Evolutionary conservation across 2,329 filamentous ascomycete genomes (phyloP), one percentile per base, ranked within the genome.

Genomic region (Pleoardoris graminearum): DNA sequence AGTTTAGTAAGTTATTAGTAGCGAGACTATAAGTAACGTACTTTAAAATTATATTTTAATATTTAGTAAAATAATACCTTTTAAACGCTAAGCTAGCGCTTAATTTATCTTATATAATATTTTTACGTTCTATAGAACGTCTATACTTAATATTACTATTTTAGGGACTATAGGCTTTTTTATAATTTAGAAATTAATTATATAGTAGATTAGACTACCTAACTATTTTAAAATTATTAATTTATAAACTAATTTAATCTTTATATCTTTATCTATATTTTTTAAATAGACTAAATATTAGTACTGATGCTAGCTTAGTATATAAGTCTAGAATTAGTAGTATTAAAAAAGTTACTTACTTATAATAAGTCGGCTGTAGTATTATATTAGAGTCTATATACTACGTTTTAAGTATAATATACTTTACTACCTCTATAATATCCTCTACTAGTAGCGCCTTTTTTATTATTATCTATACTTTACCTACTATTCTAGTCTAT

Each of bases 61-160:
- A 39, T 56, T 53, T 43, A 54, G 52, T 32, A 53, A 55, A 54
- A 60, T 53, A 29, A 61, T 51, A 50, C 58, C 56, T 51, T 53
- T 56, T 41, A 51, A 53, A 30, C 35, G 43, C 48, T 46, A 42
- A 53, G 54, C 50, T 37, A 60, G 52, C 25, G 46, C 50, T 60
- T 55, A 46, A 51, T 58, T 48, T 43, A 50, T 39, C 44, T 54
- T 60, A 51, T 60, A 56, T n/a, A 60, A 27, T 54, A 30, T 39
- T 54, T 21, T 55, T 39, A 60, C 55, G 45, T 60, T 50, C 39
- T 53, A 46, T 16, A 50, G 57, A 42, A 60, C 55, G 33, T 57
- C 54, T 42, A 41, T 51, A 30, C 54, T 57, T 45, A 38, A 59
- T 41, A 41, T 54, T 35, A 50, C 57, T 19, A 45, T 47, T 37